These are phyloP conservation scores for Penicillium nucicola DNA, from an alignment of 495 filamentous ascomycete genomes.

Conservation along the genomic window DNA sequence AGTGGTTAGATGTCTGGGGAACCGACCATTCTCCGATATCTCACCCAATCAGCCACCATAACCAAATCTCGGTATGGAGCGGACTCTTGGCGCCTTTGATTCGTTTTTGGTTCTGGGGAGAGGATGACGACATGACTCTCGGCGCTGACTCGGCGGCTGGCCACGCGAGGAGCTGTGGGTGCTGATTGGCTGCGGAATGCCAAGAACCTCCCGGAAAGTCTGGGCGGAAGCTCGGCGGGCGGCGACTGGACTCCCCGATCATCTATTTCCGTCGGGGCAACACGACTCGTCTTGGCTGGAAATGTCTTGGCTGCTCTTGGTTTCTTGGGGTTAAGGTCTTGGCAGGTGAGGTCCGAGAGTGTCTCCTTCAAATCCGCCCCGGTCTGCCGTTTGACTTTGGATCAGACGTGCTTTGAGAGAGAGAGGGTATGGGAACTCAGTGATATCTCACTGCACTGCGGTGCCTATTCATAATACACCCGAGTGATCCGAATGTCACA, in stretches of 20 bases:
- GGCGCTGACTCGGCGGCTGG: slow-evolving; percentile 20
- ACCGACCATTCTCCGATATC: neutral
- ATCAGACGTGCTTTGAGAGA: neutral
- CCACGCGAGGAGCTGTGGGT: slow-evolving; percentile 16
- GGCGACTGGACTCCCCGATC: neutral
- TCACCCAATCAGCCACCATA: slow-evolving; percentile 7
- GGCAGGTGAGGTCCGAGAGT: slow-evolving; percentile 30
- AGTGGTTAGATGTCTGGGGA: slow-evolving; percentile 14
- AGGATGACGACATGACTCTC: slow-evolving; percentile 30
- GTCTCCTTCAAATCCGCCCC: slow-evolving; percentile 26
- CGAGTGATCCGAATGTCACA: slow-evolving; percentile 10
- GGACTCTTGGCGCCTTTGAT: slow-evolving; percentile 17
- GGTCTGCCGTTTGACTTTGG: slow-evolving; percentile 2
- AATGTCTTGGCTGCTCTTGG: slow-evolving; percentile 20
- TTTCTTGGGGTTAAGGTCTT: slow-evolving; percentile 18
- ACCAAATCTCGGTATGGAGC: slow-evolving; percentile 10
- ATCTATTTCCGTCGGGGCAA: neutral
- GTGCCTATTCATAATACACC: slow-evolving; percentile 3
- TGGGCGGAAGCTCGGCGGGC: slow-evolving; percentile 19
- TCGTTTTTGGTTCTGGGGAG: neutral
- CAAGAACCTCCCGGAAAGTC: slow-evolving; percentile 29
- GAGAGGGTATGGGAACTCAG: neutral
- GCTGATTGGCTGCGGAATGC: slow-evolving; percentile 20
- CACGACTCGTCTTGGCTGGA: neutral
- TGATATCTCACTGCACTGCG: neutral